Conservation (phyloP, 2,329 filamentous ascomycete species). For the Colletotrichum paranaense region DNA sequence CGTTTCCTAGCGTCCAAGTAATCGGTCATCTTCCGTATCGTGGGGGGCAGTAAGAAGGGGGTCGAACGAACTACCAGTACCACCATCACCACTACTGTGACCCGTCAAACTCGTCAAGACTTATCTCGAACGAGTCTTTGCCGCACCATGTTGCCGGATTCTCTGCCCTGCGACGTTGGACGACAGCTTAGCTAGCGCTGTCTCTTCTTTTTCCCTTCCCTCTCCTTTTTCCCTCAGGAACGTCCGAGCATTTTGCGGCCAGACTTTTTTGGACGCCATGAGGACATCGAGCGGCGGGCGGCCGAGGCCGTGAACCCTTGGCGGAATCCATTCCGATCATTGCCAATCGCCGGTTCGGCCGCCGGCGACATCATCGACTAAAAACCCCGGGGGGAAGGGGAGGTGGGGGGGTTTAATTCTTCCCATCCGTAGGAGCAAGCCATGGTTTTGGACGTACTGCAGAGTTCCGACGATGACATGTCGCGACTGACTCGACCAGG, state of each 20-base stretch:
- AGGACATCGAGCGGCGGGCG: background rate
- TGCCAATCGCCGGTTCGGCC: background rate
- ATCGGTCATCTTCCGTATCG: background rate
- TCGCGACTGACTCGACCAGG: background rate
- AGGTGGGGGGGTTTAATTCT: too few relatives aligned
- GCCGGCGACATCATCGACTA: background rate
- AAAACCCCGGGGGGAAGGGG: too few relatives aligned
- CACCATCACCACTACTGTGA: too few relatives aligned
- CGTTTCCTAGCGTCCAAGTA: background rate
- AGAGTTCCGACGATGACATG: slow-evolving; percentile 19
- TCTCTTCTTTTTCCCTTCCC: background rate
- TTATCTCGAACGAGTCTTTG: background rate
- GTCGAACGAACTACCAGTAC: too few relatives aligned
- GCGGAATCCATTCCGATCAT: background rate
- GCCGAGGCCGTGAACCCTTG: background rate
- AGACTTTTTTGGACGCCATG: too few relatives aligned
- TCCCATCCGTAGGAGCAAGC: background rate
- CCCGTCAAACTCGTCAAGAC: background rate
- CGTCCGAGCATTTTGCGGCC: background rate
- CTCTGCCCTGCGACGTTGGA: background rate
- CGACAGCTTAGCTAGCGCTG: background rate
- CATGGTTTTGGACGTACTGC: background rate
- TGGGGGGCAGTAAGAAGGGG: too few relatives aligned
- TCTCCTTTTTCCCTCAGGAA: background rate
- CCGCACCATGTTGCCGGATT: background rate